phyloP scores from a whole-genome alignment of 2,329 filamentous ascomycete genomes.

The Alternaria ventricosa region DNA sequence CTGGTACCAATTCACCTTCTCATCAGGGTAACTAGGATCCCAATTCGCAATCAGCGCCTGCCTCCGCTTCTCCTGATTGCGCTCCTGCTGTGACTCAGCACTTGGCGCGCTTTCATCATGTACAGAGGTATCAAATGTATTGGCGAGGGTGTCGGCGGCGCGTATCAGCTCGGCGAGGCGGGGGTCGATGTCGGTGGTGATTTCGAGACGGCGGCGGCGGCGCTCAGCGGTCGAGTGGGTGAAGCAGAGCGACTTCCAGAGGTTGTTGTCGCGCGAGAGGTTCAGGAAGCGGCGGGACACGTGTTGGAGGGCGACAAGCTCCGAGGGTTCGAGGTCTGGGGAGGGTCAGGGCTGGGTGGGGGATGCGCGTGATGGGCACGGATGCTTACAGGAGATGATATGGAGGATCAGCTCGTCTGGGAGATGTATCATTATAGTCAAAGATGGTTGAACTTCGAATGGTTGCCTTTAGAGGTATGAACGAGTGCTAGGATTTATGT shows the following conservation, averaged over 20 bases:
- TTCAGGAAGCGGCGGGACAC: slow-evolving; percentile 70
- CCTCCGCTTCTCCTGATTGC: slow-evolving; percentile 50
- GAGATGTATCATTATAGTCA: slow-evolving; percentile 34
- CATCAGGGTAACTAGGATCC: slow-evolving; percentile 77
- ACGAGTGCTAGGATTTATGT: no score
- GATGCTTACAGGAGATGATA: slow-evolving; percentile 50
- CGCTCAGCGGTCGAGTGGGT: slow-evolving; percentile 70
- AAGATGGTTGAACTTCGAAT: no score
- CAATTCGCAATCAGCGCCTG: slow-evolving; percentile 75
- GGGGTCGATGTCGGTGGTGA: slow-evolving; percentile 46
- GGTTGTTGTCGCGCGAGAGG: slow-evolving; percentile 73
- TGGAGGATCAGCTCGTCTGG: slow-evolving; percentile 53
- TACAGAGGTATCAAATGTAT: slow-evolving; percentile 28
- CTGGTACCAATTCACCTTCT: slow-evolving; percentile 82
- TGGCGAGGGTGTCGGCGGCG: slow-evolving; percentile 47
- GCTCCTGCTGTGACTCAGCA: slow-evolving; percentile 37
- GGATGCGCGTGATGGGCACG: slow-evolving; percentile 5
- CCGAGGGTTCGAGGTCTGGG: slow-evolving; percentile 64
- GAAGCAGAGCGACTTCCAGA: slow-evolving; percentile 82
- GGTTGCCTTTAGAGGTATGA: no score
- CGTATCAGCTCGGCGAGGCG: slow-evolving; percentile 53
- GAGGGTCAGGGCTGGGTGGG: slow-evolving; percentile 17
- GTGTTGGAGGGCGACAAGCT: slow-evolving; percentile 72
- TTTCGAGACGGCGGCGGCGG: slow-evolving; percentile 57
- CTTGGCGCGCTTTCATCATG: slow-evolving; percentile 37